Evolutionary conservation across 2,329 filamentous ascomycete genomes (phyloP).

Genomic region (Kalmusia sp.): DNA sequence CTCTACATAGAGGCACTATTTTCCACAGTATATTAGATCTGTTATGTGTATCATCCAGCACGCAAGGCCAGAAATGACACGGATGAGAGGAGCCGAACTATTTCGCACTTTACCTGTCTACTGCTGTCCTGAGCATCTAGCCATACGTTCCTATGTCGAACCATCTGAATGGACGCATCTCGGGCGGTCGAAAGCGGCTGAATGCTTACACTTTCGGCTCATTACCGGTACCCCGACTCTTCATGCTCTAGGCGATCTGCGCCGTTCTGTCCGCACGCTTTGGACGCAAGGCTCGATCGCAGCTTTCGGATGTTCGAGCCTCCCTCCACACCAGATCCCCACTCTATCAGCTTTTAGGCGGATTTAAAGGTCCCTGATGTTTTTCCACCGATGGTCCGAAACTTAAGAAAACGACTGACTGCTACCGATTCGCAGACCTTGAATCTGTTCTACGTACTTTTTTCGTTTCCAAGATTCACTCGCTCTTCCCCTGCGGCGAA

Average conservation of each 20-base stretch:
- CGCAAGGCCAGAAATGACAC: conserved; percentile 10
- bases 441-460: not conserved
- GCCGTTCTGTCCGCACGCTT: conserved; percentile 39
- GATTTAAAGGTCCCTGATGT: conserved; percentile 33
- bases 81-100: not conserved
- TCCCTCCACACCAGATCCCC: conserved; percentile 26
- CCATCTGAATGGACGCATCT: conserved; percentile 31
- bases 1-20: conserved; percentile 29
- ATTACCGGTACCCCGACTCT: conserved; percentile 41
- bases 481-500: conserved; percentile 4
- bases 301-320: conserved; percentile 47
- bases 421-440: not conserved
- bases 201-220: conserved; percentile 38
- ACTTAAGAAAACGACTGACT: not conserved
- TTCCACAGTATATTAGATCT: conserved; percentile 16
- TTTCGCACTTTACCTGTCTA: not conserved
- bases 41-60: conserved; percentile 13
- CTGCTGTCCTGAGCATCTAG: conserved; percentile 23
- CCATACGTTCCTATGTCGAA: conserved; percentile 38
- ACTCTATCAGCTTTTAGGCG: conserved; percentile 30
- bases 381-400: conserved; percentile 4
- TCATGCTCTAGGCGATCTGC: conserved; percentile 36
- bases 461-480: conserved; percentile 15
- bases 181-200: conserved; percentile 29
- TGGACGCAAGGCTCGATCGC: conserved; percentile 45